Conservation (phyloP, 2,329 filamentous ascomycete genomes). For the Pestalotiopsis sp. region DNA sequence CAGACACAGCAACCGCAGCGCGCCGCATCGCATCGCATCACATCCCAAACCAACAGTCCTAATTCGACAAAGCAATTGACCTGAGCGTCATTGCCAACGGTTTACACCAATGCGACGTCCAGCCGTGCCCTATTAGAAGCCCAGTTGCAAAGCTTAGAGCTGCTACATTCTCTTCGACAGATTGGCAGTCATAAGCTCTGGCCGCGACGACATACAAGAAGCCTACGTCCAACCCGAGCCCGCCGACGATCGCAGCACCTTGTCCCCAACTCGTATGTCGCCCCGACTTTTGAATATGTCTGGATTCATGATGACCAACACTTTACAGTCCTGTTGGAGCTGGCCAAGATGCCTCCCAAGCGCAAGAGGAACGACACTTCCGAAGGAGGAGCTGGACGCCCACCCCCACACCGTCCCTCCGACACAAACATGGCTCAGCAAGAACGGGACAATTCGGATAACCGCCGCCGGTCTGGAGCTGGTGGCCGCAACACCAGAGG, state of each 20-base stretch:
- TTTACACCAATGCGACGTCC: neutral
- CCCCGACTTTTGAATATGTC: slow-evolving; percentile 7
- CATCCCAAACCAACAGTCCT: neutral
- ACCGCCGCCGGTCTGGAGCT: slow-evolving; percentile 44
- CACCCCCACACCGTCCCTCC: slow-evolving; percentile 64
- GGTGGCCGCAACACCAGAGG: slow-evolving; percentile 49
- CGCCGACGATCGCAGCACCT: neutral
- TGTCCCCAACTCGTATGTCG: slow-evolving; percentile 1
- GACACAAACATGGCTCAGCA: slow-evolving; percentile 60
- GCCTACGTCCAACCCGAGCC: neutral
- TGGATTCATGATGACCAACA: slow-evolving; percentile 26
- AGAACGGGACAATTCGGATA: slow-evolving; percentile 52
- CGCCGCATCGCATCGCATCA: neutral
- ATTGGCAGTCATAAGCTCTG: neutral
- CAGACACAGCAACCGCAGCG: neutral
- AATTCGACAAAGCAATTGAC: neutral
- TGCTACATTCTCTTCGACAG: neutral
- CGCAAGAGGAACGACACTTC: slow-evolving; percentile 60
- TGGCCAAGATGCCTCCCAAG: slow-evolving; percentile 56
- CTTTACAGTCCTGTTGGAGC: slow-evolving; percentile 12
- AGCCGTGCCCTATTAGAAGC: neutral
- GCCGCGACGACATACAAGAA: neutral
- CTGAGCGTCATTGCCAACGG: neutral
- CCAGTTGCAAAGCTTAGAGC: neutral
- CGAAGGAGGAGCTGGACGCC: slow-evolving; percentile 51